Evolutionary conservation across 208 protist genomes (phyloP).

Genomic region (Tetramitus jugosus): DNA sequence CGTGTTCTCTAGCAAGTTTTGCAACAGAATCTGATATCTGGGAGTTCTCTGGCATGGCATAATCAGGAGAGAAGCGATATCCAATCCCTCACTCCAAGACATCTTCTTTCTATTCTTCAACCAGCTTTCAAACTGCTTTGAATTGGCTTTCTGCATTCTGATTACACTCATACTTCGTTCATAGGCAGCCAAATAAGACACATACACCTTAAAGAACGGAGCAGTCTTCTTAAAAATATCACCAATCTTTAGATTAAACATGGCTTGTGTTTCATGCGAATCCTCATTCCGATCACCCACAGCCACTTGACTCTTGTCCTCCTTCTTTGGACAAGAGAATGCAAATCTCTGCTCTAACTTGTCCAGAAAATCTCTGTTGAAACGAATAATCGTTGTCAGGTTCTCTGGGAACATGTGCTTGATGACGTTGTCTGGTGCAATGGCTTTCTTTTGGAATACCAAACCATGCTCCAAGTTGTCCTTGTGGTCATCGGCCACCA

Average conservation of each 20-base stretch:
- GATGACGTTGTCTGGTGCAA: too few species aligned
- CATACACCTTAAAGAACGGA: slow-evolving; percentile 3
- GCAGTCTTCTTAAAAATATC: neutral
- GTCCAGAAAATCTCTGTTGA: neutral
- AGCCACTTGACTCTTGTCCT: too few species aligned
- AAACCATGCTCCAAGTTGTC: too few species aligned
- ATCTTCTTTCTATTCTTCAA: neutral
- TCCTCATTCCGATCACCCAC: too few species aligned
- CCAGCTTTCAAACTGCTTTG: neutral
- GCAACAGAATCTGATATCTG: neutral
- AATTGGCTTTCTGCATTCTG: neutral
- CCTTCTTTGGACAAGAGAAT: too few species aligned
- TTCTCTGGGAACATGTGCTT: neutral
- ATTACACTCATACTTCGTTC: neutral
- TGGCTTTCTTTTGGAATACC: too few species aligned
- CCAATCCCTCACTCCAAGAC: neutral
- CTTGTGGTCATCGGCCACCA: neutral
- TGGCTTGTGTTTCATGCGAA: neutral
- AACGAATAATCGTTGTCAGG: neutral
- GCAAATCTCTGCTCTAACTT: slow-evolving; percentile 11
- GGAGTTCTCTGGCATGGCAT: slow-evolving; percentile 12
- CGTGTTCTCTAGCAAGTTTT: neutral
- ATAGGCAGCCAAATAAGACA: neutral
- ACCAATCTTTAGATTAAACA: slow-evolving; percentile 3
- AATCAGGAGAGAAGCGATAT: neutral